These are phyloP conservation scores for Solanum chiquidenum DNA, from an alignment of 257 asterid species.

Conservation along the genomic window DNA sequence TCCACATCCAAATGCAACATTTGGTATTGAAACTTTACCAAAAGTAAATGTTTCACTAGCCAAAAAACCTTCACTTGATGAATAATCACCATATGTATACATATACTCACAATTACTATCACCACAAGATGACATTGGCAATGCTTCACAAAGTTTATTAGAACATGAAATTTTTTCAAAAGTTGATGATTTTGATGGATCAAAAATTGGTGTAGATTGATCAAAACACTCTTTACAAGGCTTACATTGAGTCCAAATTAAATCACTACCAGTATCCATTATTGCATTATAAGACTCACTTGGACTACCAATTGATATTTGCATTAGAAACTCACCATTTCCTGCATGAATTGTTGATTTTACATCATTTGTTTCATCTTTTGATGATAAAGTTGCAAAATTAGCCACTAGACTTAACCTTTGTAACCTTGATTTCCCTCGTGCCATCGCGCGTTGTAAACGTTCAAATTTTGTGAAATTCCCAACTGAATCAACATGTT, in stretches of 20 bases:
- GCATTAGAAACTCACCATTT: constrained; percentile 70
- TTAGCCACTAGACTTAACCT: constrained; percentile 31
- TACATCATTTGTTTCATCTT: background rate
- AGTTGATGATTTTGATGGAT: constrained; percentile 47
- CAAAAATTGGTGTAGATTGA: constrained; percentile 43
- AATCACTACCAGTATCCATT: constrained; percentile 66
- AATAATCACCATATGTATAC: constrained; percentile 71
- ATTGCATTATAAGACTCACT: constrained; percentile 41
- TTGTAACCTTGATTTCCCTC: constrained; percentile 43
- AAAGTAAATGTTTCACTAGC: constrained; percentile 58
- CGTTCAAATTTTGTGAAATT: constrained; percentile 57
- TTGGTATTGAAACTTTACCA: constrained; percentile 27
- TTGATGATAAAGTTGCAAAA: constrained; percentile 14
- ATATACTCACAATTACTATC: constrained; percentile 37
- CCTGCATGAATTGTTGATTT: constrained; percentile 62
- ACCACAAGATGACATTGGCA: constrained; percentile 41
- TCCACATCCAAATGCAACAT: constrained; percentile 79
- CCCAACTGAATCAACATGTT: constrained; percentile 47
- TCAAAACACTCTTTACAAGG: constrained; percentile 48
- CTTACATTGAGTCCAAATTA: constrained; percentile 67
- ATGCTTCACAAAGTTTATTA: constrained; percentile 35
- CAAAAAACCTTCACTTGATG: constrained; percentile 60
- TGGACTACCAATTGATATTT: constrained; percentile 63
- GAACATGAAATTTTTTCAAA: constrained; percentile 39
- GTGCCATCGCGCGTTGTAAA: constrained; percentile 52